These are phyloP conservation scores for Phytophthora pinifolia DNA, from an alignment of 352 stramenopile genomes.

Conservation along the genomic window DNA sequence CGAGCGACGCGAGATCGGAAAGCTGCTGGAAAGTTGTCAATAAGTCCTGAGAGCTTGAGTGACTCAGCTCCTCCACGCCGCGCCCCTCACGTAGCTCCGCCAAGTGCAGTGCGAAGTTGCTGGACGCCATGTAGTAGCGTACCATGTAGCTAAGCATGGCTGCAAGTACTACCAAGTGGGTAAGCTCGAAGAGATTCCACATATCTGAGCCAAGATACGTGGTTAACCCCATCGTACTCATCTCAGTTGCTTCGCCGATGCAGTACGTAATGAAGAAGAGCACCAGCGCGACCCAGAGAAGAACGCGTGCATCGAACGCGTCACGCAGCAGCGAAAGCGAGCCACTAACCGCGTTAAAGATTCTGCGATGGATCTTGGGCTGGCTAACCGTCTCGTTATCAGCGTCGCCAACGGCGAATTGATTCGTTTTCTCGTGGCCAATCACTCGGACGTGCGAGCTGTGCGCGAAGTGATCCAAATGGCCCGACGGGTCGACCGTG, in stretches of 20 bases:
- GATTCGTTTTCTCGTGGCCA: constrained; percentile 63
- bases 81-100: constrained; percentile 34
- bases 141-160: constrained; percentile 66
- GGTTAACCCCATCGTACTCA: constrained; percentile 70
- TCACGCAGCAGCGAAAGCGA: constrained; percentile 25
- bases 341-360: constrained; percentile 21
- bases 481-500: constrained; percentile 74
- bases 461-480: constrained; percentile 81
- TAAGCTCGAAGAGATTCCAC: constrained; percentile 89
- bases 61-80: constrained; percentile 55
- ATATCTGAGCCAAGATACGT: constrained; percentile 84
- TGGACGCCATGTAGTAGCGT: constrained; percentile 68
- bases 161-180: constrained; percentile 65
- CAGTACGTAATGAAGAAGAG: constrained; percentile 82
- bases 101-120: constrained; percentile 48
- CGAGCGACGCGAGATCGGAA: constrained; percentile 72
- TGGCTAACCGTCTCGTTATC: constrained; percentile 1
- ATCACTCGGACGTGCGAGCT: constrained; percentile 82
- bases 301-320: constrained; percentile 55
- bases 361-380: constrained; percentile 10
- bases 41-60: constrained; percentile 62
- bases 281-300: constrained; percentile 67
- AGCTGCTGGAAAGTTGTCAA: constrained; percentile 72
- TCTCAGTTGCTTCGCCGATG: constrained; percentile 75
- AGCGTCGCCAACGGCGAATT: constrained; percentile 25